Percentiles rank a stretch among this genome's conserved stretches.
Conservation (phyloP, 2,329 filamentous ascomycete genomes). For the Diaporthe eres region DNA sequence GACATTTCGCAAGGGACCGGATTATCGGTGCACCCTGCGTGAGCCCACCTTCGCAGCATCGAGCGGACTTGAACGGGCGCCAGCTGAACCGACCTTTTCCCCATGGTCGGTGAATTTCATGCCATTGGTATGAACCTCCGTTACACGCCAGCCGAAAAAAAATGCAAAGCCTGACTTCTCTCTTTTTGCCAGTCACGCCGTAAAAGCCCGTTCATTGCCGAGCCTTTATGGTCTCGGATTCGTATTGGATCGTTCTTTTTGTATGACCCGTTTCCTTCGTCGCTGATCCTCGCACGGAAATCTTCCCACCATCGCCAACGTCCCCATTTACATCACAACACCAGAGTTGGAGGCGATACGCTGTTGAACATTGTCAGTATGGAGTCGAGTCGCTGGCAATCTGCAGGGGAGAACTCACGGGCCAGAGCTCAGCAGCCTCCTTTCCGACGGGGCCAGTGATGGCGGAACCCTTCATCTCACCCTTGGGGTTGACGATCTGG, state of each 20-base stretch:
- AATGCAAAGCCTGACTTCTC: conserved; percentile 46
- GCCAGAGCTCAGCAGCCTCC: conserved; percentile 99
- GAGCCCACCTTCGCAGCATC: conserved; percentile 6
- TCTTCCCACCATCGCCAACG: conserved; percentile 34
- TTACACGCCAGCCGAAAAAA: conserved; percentile 51
- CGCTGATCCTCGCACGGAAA: conserved; percentile 41
- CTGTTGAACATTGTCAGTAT: background rate
- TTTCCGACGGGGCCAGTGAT: conserved; percentile 99
- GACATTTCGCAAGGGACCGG: conserved; percentile 9
- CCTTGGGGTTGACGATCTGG: conserved; percentile 99
- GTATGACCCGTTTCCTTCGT: conserved; percentile 45
- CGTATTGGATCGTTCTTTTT: conserved; percentile 36
- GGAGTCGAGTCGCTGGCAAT: conserved; percentile 55
- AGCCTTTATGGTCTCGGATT: conserved; percentile 44
- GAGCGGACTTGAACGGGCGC: conserved; percentile 17
- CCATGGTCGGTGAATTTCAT: conserved; percentile 47
- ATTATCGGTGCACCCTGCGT: background rate
- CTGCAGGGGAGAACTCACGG: conserved; percentile 67
- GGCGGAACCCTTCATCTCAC: conserved; percentile 99
- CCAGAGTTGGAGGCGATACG: conserved; percentile 99
- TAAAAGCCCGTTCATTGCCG: conserved; percentile 51
- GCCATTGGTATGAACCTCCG: conserved; percentile 53
- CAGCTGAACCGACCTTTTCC: conserved; percentile 34
- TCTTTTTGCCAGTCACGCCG: conserved; percentile 41
- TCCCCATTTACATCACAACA: conserved; percentile 93